Base-by-base conservation (phyloP, 2,329 filamentous ascomycete genomes). In the Penicillium sp. region DNA sequence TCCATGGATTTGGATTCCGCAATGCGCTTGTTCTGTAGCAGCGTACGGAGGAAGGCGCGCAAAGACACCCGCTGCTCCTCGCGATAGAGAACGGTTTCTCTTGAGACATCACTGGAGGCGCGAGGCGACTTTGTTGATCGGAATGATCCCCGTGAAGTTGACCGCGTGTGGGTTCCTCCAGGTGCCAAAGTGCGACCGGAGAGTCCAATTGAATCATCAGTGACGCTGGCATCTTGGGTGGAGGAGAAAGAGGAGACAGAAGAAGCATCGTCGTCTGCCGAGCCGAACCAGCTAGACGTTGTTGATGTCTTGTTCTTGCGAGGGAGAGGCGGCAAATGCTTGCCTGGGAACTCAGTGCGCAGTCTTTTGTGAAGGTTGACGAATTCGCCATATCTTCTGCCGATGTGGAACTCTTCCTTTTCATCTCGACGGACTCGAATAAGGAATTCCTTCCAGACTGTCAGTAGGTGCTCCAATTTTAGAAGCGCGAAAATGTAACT, bases 31-130 rank as follows among this genome's bases (percentile, higher is more conserved):
- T 96, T 96, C 45, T 93, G 85, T 25, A 99, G 76, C 12, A 97
- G 80, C 20, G 88, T 90, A 41, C 94, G 85, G n/a, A 99, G 76
- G 71, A 94, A 97, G 0, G 94, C 92, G 51, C 94, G 85, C 4
- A 99, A 79, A 1, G 93, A 97, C 18, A 97, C 89, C 62, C 94
- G 85, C 74, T 97, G 94, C 63, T 86, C 89, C 76, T 99, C 94
- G 40, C 94, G 85, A 77, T 89, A 92, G 15, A 97, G 78, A 0
- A 85, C 76, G 22, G 80, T 78, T 70, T 86, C 73, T 22, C 64
- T 56, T 12, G 61, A 55, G 4, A 73, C 69, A 47, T 87, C 83
- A 14, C 75, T 72, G 7, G 75, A 76, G 12, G 50, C 54, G 44
- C 66, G 65, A 2, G 73, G 66, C 0, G 73, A 73, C 25, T 63